Evolutionary conservation across 1,284 basidiomycete species (phyloP).

Genomic region (Kalmanozyma brasiliensis): DNA sequence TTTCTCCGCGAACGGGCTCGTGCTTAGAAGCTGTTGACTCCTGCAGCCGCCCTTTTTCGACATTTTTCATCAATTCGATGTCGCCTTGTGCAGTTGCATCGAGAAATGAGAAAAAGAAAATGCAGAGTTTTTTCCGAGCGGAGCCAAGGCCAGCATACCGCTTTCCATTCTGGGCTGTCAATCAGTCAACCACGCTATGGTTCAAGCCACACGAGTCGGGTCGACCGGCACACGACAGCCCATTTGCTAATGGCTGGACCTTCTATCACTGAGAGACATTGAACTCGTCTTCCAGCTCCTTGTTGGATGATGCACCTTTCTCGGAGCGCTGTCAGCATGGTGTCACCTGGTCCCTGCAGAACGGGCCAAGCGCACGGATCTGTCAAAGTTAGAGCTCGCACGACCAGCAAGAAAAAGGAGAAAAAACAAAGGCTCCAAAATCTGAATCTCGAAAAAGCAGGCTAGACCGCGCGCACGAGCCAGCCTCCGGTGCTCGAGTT

Average conservation of each 20-base stretch:
- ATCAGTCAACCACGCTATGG: background rate
- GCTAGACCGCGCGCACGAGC: constrained; percentile 9
- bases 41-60: background rate
- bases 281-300: no score
- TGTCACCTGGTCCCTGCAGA: background rate
- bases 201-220: background rate
- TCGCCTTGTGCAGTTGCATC: constrained; percentile 7
- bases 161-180: background rate
- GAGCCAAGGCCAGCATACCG: background rate
- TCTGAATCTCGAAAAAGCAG: background rate
- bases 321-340: no score
- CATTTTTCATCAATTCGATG: background rate
- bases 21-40: constrained; percentile 1
- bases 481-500: no score
- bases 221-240: no score
- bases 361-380: constrained; percentile 4
- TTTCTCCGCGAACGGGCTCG: constrained; percentile 3
- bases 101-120: background rate
- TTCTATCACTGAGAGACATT: no score
- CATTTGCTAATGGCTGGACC: no score
- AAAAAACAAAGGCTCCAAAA: constrained; percentile 7
- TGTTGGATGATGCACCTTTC: no score
- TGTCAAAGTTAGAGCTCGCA: constrained; percentile 1
- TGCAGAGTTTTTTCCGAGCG: background rate
- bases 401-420: constrained; percentile 5